Base-by-base conservation (phyloP, 1,284 basidiomycete genomes). In the Rhodotorula sp. region DNA sequence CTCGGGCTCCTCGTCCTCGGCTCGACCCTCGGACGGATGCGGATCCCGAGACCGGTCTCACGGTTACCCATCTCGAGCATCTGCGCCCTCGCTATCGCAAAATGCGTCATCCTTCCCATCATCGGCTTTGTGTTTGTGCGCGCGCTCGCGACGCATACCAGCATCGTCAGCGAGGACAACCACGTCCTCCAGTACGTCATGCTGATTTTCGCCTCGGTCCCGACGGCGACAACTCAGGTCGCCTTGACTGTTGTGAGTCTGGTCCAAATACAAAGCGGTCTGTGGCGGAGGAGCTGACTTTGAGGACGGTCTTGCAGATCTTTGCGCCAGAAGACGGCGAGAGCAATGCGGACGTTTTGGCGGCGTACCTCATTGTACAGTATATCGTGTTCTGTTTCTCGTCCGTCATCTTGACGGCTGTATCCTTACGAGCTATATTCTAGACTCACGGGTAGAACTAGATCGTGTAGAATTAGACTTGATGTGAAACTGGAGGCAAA, bases 1-100 rank as follows among this genome's bases (percentile, higher is more conserved):
- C 79, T 91, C 1, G 88, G 87, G 3, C 81, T 93, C 44, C 85
- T 91, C 22, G 87, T 87, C 37, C 82, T 93, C 4, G 91, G 91
- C 0, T 87, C 87, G 1, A 87, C 89, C 0, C 84, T 93, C 37
- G 89, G 26, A 5, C 64, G 60, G 30, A 66, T 66, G 65, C 60
- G 60, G 8, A 61, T 66, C 26, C 65, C 65, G n/a, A 60, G 65
- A 4, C 65, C 65, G 0, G 44, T 75, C 37, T 71, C 79, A 7
- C 78, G 79, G 18, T 81, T 91, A 18, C 91, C 91, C 0, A 77
- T 88, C 1, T 86, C 86, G 3, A 88, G 91, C 0, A 90, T 92
- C 49, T 66, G 82, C 77, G 72, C 78, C 7, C 79, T 92, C 64
- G 87, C 89, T 0, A 70, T 87, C 1, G 84, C 82, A 33, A 90